Evolutionary conservation across 225 moss, liverwort and hornwort genomes (phyloP).

Genomic region (Marchantia paleacea): DNA sequence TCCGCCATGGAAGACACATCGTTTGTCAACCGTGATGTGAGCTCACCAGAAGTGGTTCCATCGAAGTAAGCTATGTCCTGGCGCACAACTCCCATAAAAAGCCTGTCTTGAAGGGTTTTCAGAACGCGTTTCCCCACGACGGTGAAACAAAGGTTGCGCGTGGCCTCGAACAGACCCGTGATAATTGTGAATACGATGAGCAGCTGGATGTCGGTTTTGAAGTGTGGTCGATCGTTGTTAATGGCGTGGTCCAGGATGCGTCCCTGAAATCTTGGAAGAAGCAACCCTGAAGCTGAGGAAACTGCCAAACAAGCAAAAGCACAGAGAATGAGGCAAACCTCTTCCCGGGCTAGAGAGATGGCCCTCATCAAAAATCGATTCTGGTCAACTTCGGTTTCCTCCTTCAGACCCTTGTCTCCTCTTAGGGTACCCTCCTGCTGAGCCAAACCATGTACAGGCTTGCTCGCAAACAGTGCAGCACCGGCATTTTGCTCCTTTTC

Average conservation of each 20-base stretch:
- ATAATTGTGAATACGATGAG: conserved; percentile 81
- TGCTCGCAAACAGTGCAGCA: background rate
- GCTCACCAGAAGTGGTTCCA: conserved; percentile 99
- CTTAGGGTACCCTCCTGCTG: conserved; percentile 71
- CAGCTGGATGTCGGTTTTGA: conserved; percentile 75
- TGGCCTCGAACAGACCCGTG: conserved; percentile 89
- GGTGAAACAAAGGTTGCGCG: conserved; percentile 92
- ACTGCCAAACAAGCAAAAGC: conserved; percentile 56
- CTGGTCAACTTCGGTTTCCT: conserved; percentile 77
- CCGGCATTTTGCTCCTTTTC: conserved; percentile 1
- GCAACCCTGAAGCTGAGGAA: conserved; percentile 41
- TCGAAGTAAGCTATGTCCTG: conserved; percentile 99
- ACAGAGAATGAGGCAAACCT: conserved; percentile 53
- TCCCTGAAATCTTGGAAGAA: conserved; percentile 66
- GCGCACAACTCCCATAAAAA: conserved; percentile 85
- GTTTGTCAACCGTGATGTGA: conserved; percentile 95
- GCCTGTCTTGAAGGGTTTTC: conserved; percentile 95
- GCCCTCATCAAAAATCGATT: conserved; percentile 79
- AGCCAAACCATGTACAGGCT: conserved; percentile 12
- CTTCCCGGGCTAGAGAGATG: conserved; percentile 68
- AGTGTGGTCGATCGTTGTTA: conserved; percentile 55
- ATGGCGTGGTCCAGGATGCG: conserved; percentile 94
- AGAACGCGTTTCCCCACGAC: conserved; percentile 97
- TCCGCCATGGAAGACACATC: conserved; percentile 99
- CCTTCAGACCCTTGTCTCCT: conserved; percentile 90